Conservation (phyloP, 2,329 filamentous ascomycete species). For the Macrophomina pseudophaseolina region DNA sequence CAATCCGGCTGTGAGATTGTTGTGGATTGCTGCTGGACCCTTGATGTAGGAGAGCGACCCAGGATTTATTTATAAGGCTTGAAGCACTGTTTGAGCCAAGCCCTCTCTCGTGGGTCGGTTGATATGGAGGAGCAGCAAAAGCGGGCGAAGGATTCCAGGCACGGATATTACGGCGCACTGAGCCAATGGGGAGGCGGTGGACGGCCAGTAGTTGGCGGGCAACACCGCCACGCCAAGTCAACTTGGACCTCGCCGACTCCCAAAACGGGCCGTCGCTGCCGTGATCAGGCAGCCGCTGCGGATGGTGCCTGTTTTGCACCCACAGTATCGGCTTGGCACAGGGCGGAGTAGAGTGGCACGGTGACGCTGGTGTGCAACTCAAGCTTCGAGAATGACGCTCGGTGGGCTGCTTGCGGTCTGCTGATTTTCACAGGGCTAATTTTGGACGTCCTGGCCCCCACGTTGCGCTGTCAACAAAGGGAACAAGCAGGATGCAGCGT, state of each 20-base stretch:
- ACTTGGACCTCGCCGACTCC: neutral
- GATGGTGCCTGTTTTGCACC: neutral
- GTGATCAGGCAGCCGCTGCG: neutral
- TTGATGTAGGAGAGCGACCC: no score
- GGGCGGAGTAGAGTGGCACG: neutral
- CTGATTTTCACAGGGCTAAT: neutral
- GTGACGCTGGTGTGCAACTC: neutral
- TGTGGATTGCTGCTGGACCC: no score
- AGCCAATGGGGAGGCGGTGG: neutral
- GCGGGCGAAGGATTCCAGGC: neutral
- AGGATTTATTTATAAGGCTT: neutral
- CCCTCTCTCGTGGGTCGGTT: neutral
- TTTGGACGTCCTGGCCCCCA: neutral
- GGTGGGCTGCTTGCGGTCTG: neutral
- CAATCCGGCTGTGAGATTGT: neutral
- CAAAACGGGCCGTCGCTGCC: neutral
- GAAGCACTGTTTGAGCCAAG: neutral
- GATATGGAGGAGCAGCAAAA: neutral
- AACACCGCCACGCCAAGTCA: conserved; percentile 3
- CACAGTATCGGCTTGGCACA: neutral
- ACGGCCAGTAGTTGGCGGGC: neutral
- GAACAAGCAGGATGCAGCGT: neutral
- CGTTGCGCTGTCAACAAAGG: neutral
- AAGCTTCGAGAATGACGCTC: neutral
- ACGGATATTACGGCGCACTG: neutral